Evolutionary conservation across 1,284 basidiomycete species (phyloP).

Genomic region (Volvariella volvacea): DNA sequence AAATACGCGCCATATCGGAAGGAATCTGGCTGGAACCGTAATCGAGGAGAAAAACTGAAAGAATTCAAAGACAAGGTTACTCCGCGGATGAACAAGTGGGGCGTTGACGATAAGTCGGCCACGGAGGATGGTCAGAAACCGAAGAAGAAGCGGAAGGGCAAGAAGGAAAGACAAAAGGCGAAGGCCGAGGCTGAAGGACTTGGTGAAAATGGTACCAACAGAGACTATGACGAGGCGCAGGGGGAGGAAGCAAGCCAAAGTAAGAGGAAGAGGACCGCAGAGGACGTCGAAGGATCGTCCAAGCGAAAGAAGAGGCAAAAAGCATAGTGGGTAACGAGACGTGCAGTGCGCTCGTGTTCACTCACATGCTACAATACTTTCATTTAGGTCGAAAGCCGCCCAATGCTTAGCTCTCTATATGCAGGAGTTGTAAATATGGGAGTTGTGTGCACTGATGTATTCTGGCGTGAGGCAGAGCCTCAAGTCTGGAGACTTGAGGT

Average conservation of each 20-base stretch:
- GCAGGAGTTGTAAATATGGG: no score
- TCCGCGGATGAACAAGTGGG: constrained; percentile 22
- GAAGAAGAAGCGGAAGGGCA: constrained; percentile 72
- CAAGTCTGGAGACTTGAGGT: no score
- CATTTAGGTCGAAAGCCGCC: no score
- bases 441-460: no score
- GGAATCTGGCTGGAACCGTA: constrained; percentile 55
- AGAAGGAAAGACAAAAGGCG: constrained; percentile 63
- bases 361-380: no score
- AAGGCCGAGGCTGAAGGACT: constrained; percentile 22
- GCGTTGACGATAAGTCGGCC: constrained; percentile 6
- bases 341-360: no score
- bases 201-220: constrained; percentile 16
- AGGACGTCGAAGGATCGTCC: neutral
- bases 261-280: constrained; percentile 28
- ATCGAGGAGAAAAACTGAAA: constrained; percentile 62
- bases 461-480: no score
- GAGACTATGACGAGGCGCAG: constrained; percentile 10
- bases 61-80: constrained; percentile 64
- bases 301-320: neutral
- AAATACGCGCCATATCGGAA: constrained; percentile 86
- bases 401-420: no score
- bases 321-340: neutral
- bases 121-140: constrained; percentile 21
- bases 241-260: constrained; percentile 10